Evolutionary conservation across 345 rosid genomes (phyloP), one percentile per base, ranked within the genome.

Genomic region (Gossypium bickii): DNA sequence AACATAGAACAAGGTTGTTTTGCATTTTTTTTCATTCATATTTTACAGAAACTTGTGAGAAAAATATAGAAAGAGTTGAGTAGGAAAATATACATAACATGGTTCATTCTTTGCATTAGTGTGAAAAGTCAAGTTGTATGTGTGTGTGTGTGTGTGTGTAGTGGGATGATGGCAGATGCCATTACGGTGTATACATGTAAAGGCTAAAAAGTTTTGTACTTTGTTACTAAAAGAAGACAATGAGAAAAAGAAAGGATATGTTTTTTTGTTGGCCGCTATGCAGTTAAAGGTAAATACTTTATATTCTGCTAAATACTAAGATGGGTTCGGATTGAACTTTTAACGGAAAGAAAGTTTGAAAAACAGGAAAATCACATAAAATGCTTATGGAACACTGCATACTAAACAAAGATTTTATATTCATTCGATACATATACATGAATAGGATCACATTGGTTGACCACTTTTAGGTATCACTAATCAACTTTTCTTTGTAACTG

Each of bases 91-190:
- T 34, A 34, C 1, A 34, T 34, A 34, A 3, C 20, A 57, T 73
- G 38, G 13, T 75, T 43, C 47, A 75, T 41, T 75, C 73, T 56
- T 67, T 57, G 57, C 44, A 57, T 75, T 57, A 17, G 72, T 75
- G n/a, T 67, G 78, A n/a, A 45, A 25, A 22, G 9, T 66, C 74
- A 47, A 73, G 68, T 45, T 60, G 68, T 22, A 45, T 55, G 52
- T 22, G 24, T 49, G 51, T 70, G 3, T 34, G 18, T 70, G 12
- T 27, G 10, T 45, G 38, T 34, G 38, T 29, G 0, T 34, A 5
- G 41, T 20, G 41, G 27, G 60, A 18, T 56, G 13, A 34, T 53
- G 27, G 62, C 62, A 58, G 20, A 60, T 59, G 6, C 11, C 18
- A 24, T 48, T 25, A 8, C 7, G 22, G 13, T 47, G 56, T 22